Evolutionary conservation across 179 eudicot genomes (phyloP), one percentile per base, ranked within the genome.

Genomic region (Gypsophila paniculata): DNA sequence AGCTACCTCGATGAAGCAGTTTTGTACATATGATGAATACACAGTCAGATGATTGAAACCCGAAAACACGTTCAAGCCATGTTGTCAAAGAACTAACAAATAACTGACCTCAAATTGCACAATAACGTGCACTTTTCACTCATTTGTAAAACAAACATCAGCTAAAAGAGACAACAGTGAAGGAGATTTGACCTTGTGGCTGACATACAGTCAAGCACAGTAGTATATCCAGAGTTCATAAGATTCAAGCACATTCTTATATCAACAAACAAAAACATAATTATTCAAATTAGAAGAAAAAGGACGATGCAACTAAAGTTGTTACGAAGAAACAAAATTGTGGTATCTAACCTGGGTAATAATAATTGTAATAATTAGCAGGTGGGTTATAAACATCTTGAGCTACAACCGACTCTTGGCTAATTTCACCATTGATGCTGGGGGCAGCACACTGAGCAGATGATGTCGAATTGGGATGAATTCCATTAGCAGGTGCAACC

Each of bases 341-440:
- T 58, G 13, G 10, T 19, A 88, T 46, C 44, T 46, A 46, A 46
- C 94, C 94, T 82, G 88, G 88, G 77, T 83, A 80, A 74, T 85
- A 76, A 77, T 90, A 85, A 74, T 86, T 79, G 81, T 80, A 87
- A 79, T 79, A 84, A 88, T 78, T 85, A 77, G 86, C 74, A 60
- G 87, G 77, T 76, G 81, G 85, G 77, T 83, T 71, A 66, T 76
- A 80, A 84, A 69, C 79, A 77, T 81, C 86, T 72, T 78, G 88
- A 60, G 77, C 89, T 52, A 66, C 67, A 69, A 66, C 84, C 22
- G 82, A 69, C 76, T 75, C 72, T 81, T 78, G 83, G 65, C 75
- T 80, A 72, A 39, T 60, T 64, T 72, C 83, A 60, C 78, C 82
- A 70, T 80, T 86, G 64, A 71, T 60, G 78, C 77, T 81, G 39